Evolutionary conservation across 495 filamentous ascomycete genomes (phyloP), one percentile per base, ranked within the genome.

Genomic region (Annulohypoxylon moriforme): DNA sequence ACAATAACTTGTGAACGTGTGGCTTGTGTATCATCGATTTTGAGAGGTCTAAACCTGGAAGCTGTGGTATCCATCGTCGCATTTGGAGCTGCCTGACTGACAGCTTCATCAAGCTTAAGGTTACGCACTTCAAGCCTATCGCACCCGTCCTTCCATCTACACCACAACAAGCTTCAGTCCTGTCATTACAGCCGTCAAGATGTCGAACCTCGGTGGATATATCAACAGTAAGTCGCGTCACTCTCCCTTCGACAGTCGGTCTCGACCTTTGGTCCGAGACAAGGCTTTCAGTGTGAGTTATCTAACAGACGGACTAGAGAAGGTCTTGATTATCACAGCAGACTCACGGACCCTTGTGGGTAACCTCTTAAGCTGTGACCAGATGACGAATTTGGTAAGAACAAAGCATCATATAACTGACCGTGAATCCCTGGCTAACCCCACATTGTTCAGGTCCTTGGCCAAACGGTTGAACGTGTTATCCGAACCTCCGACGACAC

Each of bases 281-380:
- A 49, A 55, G 63, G 70, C 68, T 65, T 69, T 58, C 56, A 58
- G 42, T 57, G 34, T 27, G 29, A 65, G 22, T 33, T 4, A 59
- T 76, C 81, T 81, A 67, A 78, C 70, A 74, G 69, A 63, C 18
- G 16, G 16, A 56, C 46, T 77, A 98, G 96, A 97, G 78, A 95
- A 92, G 78, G 93, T 99, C 57, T 86, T 93, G 55, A 90, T 99
- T 74, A 84, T 99, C 73, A 99, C 96, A 47, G 91, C 92, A 67
- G 96, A 98, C 80, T 96, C 95, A 58, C 92, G 96, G 72, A 96
- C 90, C 14, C 85, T 98, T 40, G 88, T 92, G 60, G 96, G 96
- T 29, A 92, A 82, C 1, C 90, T 99, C 20, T 82, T 95, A 44
- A 92, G 91, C n/a, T 92, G 90, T 75, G 96, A 99, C 80, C 91